A percentile compares a stretch with the other conserved stretches of the same genome.
Conservation (phyloP, 352 stramenopile species). For the Stephanocyclus meneghinianus region DNA sequence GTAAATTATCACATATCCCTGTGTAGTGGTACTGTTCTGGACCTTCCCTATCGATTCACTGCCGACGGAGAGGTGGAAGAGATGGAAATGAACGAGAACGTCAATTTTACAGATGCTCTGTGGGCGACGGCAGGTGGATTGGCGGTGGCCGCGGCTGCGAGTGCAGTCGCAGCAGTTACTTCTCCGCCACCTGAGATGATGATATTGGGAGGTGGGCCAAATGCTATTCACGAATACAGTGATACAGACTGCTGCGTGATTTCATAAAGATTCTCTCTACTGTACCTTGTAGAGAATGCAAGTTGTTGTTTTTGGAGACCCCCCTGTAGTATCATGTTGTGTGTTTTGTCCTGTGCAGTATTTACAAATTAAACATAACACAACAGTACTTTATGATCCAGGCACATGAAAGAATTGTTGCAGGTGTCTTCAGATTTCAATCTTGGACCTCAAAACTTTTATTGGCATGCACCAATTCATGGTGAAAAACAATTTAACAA, state of each 20-base stretch:
- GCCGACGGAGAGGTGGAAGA: conserved; percentile 64
- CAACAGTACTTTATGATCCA: no score
- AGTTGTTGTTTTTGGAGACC: no score
- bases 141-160: conserved; percentile 16
- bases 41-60: conserved; percentile 66
- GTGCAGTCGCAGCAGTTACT: conserved; percentile 7
- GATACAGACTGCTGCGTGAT: conserved; percentile 46
- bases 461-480: no score
- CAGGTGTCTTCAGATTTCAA: no score
- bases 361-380: no score
- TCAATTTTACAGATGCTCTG: conserved; percentile 39
- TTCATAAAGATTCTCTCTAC: conserved; percentile 6
- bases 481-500: no score
- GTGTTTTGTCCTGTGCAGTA: no score
- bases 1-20: not conserved
- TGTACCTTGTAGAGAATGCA: not conserved
- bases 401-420: no score
- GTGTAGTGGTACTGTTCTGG: conserved; percentile 65
- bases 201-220: conserved; percentile 53
- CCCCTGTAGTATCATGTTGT: no score
- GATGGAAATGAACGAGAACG: conserved; percentile 54
- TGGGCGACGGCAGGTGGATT: conserved; percentile 20
- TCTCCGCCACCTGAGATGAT: conserved; percentile 31
- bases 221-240: conserved; percentile 53
- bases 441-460: no score